Base-by-base conservation (phyloP, 352 stramenopile genomes). In the Globisporangium nagaii region DNA sequence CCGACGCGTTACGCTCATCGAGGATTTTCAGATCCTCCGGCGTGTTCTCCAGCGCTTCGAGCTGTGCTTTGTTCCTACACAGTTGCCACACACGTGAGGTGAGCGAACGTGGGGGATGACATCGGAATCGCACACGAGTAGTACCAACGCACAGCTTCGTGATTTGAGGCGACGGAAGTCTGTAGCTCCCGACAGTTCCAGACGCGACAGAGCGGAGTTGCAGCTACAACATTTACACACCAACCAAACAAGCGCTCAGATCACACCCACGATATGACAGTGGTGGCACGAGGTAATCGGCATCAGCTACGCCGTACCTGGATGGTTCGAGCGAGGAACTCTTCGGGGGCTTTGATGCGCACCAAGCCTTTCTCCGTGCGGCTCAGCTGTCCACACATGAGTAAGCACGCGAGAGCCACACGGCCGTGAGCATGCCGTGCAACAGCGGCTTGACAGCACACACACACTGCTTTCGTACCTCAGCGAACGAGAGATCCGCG, bases 311-410 rank as follows among this genome's bases (percentile, higher is more conserved):
- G n/a, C n/a, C n/a, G 7, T 53, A 90, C 80, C 66, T 92, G 77
- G 32, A 95, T 77, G 4, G 84, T 93, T 13, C 84, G 78, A 13
- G 69, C 59, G 20, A 90, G 59, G 46, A 91, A 91, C 31, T 93
- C 79, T 20, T 95, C 84, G 13, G 84, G 84, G 1, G 71, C 69
- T 56, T 90, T 90, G 7, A 89, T 74, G 17, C 76, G 81, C 25
- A 93, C 79, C 37, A 93, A 58, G 12, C 84, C 82, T 48, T 86
- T 88, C 5, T 90, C 82, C 40, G 82, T 95, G 40, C 84, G 82
- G 45, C 75, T 90, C 46, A 94, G 53, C 82, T 94, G 1, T 34
- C 22, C 8, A 35, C 27, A 43, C 10, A 31, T 17, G 13, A 8
- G 15, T 3, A 17, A 43, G 19, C 10, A 47, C 12, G 30, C 39